Base-by-base conservation (phyloP, 805 yeast species). In the Kazachstania viticola region DNA sequence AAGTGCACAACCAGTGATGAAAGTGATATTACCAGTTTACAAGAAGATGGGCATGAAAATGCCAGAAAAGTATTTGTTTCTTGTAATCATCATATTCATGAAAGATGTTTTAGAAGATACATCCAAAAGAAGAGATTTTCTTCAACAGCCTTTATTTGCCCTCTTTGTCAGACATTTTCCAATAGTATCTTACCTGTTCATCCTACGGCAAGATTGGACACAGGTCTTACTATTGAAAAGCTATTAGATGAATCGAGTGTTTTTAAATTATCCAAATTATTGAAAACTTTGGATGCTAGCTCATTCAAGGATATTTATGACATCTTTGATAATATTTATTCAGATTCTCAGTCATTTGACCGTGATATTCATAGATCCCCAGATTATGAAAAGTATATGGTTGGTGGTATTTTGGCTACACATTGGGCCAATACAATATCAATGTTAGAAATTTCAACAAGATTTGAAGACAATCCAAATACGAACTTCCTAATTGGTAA, bases 31-130 rank as follows among this genome's bases (percentile, higher is more conserved):
- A 38, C 34, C 27, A 42, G 32, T 26, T 35, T 50, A 17, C 40
- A 38, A 25, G 40, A 39, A 11, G 31, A 32, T 28, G 28, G 31
- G 13, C 22, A 15, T 21, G 22, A 28, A 14, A 39, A 35, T 14
- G 34, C 37, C n/a, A 41, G 48, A 25, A 49, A 48, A 34, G 59
- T 79, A 0, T 64, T 81, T 11, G 75, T 73, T 35, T 83, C 95
- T 23, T 91, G 99, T 60, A 93, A 95, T 13, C 99, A 91, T 56
- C 83, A 88, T 7, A 78, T 91, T 73, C 99, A 91, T 53, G 74
- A 67, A 42, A 64, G 66, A 14, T 91, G 99, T 54, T 82, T 79
- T 51, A 54, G 67, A 35, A 75, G 77, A 33, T 77, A 72, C 49
- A 54, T 75, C 71, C 39, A 75, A 79, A 25, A 64, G 80, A 53